Conservation (phyloP, 2,329 filamentous ascomycete species). For the Penicillium capsulatum region DNA sequence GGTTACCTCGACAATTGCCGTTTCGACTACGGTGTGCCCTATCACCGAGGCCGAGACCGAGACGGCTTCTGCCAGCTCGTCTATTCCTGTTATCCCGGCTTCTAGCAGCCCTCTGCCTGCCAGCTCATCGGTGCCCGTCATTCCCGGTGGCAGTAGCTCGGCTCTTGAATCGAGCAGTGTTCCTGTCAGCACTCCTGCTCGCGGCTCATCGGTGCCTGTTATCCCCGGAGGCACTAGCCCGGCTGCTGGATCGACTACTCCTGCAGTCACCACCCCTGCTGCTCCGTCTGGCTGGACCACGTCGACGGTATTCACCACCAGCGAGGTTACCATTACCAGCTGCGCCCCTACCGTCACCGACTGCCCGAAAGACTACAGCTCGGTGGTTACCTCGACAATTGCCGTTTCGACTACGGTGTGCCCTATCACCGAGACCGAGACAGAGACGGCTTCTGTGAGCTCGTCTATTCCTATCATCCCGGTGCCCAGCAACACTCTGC, state of each 20-base stretch:
- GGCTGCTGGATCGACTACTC: background rate
- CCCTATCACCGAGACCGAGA: slow-evolving; percentile 14
- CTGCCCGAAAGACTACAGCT: slow-evolving; percentile 48
- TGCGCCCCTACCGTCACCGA: slow-evolving; percentile 41
- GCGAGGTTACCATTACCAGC: slow-evolving; percentile 38
- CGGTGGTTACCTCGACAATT: slow-evolving; percentile 8
- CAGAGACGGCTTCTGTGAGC: no score
- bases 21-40: slow-evolving; percentile 59
- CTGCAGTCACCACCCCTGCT: background rate
- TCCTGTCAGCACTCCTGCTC: no score
- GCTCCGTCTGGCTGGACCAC: slow-evolving; percentile 25
- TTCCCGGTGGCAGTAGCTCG: background rate
- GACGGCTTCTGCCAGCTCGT: slow-evolving; percentile 16
- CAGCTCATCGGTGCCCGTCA: no score
- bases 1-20: slow-evolving; percentile 52
- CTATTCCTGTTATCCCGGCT: no score
- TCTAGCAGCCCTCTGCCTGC: no score
- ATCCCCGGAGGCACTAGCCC: background rate
- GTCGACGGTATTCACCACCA: slow-evolving; percentile 39
- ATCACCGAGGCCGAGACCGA: slow-evolving; percentile 26
- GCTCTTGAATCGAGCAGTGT: background rate
- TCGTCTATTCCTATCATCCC: no score
- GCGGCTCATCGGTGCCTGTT: no score
- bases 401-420: slow-evolving; percentile 6
- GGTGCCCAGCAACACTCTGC: slow-evolving; percentile 2